Evolutionary conservation across 192 early-diverging fungal species (phyloP).

Genomic region (Linnemannia hyalina): DNA sequence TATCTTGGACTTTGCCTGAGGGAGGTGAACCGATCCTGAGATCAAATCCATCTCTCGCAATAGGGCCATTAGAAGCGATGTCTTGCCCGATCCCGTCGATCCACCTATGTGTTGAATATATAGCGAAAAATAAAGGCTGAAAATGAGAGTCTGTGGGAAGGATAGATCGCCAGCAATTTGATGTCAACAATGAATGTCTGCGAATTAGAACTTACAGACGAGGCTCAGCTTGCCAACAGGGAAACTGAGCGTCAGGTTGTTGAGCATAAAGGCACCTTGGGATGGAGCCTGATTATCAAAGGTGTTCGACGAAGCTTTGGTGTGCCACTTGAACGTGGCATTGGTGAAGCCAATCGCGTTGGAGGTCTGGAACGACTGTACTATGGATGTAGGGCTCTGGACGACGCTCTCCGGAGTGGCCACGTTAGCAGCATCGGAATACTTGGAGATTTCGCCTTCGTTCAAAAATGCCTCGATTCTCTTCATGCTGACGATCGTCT

Average conservation of each 20-base stretch:
- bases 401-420: background rate
- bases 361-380: conserved; percentile 10
- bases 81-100: conserved; percentile 90
- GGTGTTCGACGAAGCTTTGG: conserved; percentile 5
- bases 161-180: too few relatives aligned
- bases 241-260: conserved; percentile 59
- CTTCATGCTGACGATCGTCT: conserved; percentile 59
- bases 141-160: background rate
- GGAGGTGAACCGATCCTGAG: conserved; percentile 56
- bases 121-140: background rate
- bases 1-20: conserved; percentile 34
- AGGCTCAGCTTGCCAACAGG: conserved; percentile 62
- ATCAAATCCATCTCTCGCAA: conserved; percentile 70
- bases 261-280: conserved; percentile 61
- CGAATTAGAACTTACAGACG: conserved; percentile 53
- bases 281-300: background rate
- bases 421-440: conserved; percentile 29
- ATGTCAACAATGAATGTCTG: background rate
- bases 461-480: conserved; percentile 81
- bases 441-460: conserved; percentile 78
- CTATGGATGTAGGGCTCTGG: conserved; percentile 3
- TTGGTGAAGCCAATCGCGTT: conserved; percentile 35
- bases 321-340: conserved; percentile 48
- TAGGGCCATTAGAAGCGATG: conserved; percentile 82
- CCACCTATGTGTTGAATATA: conserved; percentile 62